phyloP scores from a whole-genome alignment of 495 filamentous ascomycete species.

The Aspergillus leporis region DNA sequence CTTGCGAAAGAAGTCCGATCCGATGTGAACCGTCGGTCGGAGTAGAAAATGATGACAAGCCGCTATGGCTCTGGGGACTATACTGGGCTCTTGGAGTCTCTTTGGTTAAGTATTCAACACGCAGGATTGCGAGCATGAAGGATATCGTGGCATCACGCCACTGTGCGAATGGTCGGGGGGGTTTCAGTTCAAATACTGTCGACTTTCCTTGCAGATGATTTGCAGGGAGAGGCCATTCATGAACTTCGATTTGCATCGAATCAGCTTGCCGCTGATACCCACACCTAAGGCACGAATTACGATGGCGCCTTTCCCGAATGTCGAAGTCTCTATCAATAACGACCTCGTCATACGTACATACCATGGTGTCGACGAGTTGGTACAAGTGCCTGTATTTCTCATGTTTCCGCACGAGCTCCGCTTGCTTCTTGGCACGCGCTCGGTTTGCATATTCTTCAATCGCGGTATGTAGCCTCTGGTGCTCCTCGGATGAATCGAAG shows the following conservation, averaged over 20 bases:
- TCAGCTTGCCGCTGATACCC: too few species aligned
- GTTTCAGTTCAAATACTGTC: too few species aligned
- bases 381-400: conserved; percentile 36
- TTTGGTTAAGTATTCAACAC: conserved; percentile 20
- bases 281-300: too few species aligned
- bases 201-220: too few species aligned
- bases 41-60: conserved; percentile 14
- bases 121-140: conserved; percentile 42
- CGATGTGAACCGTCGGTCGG: not conserved
- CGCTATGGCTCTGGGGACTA: conserved; percentile 12
- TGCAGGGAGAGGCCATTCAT: too few species aligned
- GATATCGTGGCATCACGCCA: conserved; percentile 57
- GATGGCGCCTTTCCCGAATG: too few species aligned
- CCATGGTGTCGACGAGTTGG: conserved; percentile 8
- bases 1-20: conserved; percentile 28
- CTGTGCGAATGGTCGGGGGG: conserved; percentile 40
- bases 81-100: conserved; percentile 19
- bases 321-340: conserved; percentile 7
- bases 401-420: conserved; percentile 40
- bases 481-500: conserved; percentile 46
- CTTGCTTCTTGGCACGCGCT: conserved; percentile 36
- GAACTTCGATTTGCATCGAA: too few species aligned
- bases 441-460: conserved; percentile 43
- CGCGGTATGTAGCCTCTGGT: conserved; percentile 34
- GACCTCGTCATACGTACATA: conserved; percentile 31